Conservation (phyloP, 805 yeast species). For the Suhomyces kilbournensis region DNA sequence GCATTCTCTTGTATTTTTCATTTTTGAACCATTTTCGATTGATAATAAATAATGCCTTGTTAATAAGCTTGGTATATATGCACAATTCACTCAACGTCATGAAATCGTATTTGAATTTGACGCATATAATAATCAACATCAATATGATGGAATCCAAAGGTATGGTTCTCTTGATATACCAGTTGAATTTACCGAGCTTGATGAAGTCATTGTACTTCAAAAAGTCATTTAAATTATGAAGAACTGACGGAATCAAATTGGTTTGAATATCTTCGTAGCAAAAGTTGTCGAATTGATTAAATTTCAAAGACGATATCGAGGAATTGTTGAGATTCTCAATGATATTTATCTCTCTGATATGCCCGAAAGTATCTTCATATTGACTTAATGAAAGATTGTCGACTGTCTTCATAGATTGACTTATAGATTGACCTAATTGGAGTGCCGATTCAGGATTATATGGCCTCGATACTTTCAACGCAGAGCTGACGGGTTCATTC, state of each 20-base stretch:
- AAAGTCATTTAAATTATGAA: slow-evolving; percentile 57
- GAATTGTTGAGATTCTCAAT: slow-evolving; percentile 36
- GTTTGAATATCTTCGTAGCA: slow-evolving; percentile 50
- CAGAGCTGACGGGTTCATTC: slow-evolving; percentile 18
- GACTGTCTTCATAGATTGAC: background rate
- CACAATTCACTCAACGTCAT: slow-evolving; percentile 36
- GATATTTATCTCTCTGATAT: slow-evolving; percentile 36
- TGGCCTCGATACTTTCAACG: background rate
- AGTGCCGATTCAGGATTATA: background rate
- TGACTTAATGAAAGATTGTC: slow-evolving; percentile 27
- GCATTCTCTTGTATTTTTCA: slow-evolving; percentile 45
- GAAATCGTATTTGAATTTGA: slow-evolving; percentile 46
- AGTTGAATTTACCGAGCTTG: slow-evolving; percentile 52
- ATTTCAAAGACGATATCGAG: slow-evolving; percentile 33
- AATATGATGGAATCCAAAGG: slow-evolving; percentile 59
- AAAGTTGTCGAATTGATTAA: slow-evolving; percentile 39
- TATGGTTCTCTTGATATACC: slow-evolving; percentile 60
- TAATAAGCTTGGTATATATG: slow-evolving; percentile 38
- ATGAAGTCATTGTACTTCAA: slow-evolving; percentile 50
- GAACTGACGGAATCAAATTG: slow-evolving; percentile 53
- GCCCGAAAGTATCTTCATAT: slow-evolving; percentile 41
- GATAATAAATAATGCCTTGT: slow-evolving; percentile 40
- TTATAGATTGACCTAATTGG: background rate
- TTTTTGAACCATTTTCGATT: slow-evolving; percentile 46
- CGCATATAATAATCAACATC: slow-evolving; percentile 49